Evolutionary conservation across 257 asterid species (phyloP), one percentile per base, ranked within the genome.

Genomic region (Solanum peruvianum): DNA sequence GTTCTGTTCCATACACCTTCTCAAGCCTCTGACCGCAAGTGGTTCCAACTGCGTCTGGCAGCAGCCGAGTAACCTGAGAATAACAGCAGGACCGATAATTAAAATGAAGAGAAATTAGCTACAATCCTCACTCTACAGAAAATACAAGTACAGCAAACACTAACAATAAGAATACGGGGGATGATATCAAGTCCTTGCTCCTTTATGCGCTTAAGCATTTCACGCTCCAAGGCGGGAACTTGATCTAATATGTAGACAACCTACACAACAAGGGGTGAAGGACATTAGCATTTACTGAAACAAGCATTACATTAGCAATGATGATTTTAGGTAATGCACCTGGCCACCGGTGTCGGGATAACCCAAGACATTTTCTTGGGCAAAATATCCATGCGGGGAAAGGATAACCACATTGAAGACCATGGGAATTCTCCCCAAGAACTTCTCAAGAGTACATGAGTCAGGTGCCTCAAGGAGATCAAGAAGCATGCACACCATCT

Each of bases 301-400:
- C 7, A 18, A 49, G 13, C 69, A 27, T 47, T 42, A 29, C 31
- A 29, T 18, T 80, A 18, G 11, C 42, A 80, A 49, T 31, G 25
- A 18, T 9, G 45, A 31, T 47, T 47, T 27, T 27, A 47, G 15
- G 20, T 11, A 33, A 82, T 29, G 18, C 83, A 95, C 99, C 96
- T 97, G 99, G 90, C 99, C 99, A 77, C 99, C 99, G 1, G 99
- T 97, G 76, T 97, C 99, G 0, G 99, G 99, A 77, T 94, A 97
- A 6, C 99, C 99, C 88, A 97, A 89, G 29, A 97, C 99, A 78
- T 97, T 97, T 87, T 97, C 99, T 87, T 97, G 99, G 42, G 99
- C 99, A 88, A 97, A 97, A 94, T 97, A 97, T 49, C 99, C 99
- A 42, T 97, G 99, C 3, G 99, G 99, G 2, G 99, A 95, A 71